A percentile compares a stretch with the other conserved stretches of the same genome.
These are phyloP conservation scores for Ampelocalamus luodianensis DNA, from an alignment of 176 grass and related monocot genomes.

Conservation along the genomic window DNA sequence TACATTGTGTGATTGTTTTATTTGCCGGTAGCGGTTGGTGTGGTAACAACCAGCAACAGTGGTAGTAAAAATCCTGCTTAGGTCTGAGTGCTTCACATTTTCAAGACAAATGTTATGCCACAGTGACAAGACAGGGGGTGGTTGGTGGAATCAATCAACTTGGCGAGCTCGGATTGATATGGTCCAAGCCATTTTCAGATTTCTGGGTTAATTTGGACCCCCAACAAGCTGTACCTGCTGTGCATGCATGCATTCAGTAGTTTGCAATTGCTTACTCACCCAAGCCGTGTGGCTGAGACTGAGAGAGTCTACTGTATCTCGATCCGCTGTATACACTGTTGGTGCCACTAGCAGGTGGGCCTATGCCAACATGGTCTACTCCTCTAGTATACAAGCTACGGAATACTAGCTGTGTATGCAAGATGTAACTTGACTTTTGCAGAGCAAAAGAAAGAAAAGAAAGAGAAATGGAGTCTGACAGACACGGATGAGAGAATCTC, in stretches of 20 bases:
- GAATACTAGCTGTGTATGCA: not conserved
- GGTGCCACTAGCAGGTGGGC: constrained; percentile 25
- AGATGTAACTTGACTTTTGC: not conserved
- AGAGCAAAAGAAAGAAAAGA: not conserved
- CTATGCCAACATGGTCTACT: not conserved
- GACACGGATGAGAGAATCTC: constrained; percentile 10
- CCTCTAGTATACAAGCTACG: not conserved
- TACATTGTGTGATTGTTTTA: not conserved
- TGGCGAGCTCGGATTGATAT: constrained; percentile 10
- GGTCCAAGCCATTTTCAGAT: constrained; percentile 47
- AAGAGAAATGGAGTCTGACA: not conserved
- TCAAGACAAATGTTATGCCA: not conserved
- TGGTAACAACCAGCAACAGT: not conserved
- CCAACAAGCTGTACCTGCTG: constrained; percentile 2
- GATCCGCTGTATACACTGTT: constrained; percentile 28
- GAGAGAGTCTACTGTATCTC: constrained; percentile 45
- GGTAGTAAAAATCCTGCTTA: not conserved
- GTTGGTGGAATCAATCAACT: constrained; percentile 64
- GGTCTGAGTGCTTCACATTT: not conserved
- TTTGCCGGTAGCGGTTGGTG: constrained; percentile 23
- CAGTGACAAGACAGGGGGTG: constrained; percentile 5
- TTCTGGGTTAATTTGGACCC: constrained; percentile 36
- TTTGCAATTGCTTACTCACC: not conserved
- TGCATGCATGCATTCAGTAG: not conserved
- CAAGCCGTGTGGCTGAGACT: not conserved